Evolutionary conservation across 1,139 yeast genomes (phyloP).

Genomic region (Suhomyces bribrorum): DNA sequence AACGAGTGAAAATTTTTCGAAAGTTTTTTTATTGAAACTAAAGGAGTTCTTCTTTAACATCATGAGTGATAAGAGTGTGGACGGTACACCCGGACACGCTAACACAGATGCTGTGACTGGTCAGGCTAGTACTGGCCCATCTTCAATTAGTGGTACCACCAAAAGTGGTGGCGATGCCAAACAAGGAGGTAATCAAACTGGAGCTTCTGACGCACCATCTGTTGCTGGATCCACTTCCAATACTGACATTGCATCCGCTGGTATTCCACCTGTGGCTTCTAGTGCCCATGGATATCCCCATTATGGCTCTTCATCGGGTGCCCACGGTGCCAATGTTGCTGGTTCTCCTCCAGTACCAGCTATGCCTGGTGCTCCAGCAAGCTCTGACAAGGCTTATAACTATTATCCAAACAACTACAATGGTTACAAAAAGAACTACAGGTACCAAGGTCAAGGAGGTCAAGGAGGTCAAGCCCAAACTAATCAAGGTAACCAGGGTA

Average conservation of each 20-base stretch:
- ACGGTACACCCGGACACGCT: conserved; percentile 14
- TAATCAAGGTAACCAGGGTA: conserved; percentile 2
- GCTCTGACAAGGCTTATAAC: conserved; percentile 6
- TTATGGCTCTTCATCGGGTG: conserved; percentile 5
- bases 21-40: conserved; percentile 8
- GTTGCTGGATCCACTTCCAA: conserved; percentile 9
- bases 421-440: conserved; percentile 10
- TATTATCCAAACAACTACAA: conserved; percentile 10
- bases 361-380: conserved; percentile 11
- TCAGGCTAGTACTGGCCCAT: conserved; percentile 5
- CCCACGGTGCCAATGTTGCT: conserved; percentile 10
- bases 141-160: conserved; percentile 7
- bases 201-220: neutral
- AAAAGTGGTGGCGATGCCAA: conserved; percentile 2
- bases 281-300: conserved; percentile 3
- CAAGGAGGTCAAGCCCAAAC: conserved; percentile 1
- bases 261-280: conserved; percentile 11
- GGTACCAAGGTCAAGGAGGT: conserved; percentile 8
- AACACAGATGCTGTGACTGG: conserved; percentile 9
- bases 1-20: conserved; percentile 14
- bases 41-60: conserved; percentile 10
- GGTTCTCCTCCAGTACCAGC: conserved; percentile 10
- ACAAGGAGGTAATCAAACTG: conserved; percentile 1
- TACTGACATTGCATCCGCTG: conserved; percentile 13
- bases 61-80: conserved; percentile 15